Base-by-base conservation (phyloP, 805 yeast genomes). In the Blastobotrys attinorum region DNA sequence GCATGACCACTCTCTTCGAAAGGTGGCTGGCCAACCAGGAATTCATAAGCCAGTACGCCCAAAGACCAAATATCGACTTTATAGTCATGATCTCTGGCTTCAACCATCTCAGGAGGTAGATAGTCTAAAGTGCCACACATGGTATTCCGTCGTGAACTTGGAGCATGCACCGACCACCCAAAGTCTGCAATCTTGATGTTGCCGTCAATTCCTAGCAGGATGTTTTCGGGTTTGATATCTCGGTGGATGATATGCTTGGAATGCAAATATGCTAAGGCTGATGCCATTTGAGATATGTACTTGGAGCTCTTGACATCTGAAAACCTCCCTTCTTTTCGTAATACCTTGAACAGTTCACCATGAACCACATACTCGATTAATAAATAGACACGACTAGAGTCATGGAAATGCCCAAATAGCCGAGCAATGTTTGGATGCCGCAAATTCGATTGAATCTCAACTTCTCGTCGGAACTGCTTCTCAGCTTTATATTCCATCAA, bases 81-180 rank as follows among this genome's bases (percentile, higher is more conserved):
- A 42, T 71, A 72, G 53, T 83, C 90, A 55, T 90, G 92, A 8
- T 79, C 83, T 53, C 75, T 79, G 1, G 84, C 79, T 48, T 83
- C 92, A 4, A 90, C 85, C 83, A 92, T 81, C 64, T 90, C 98
- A 5, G 98, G 98, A 0, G 97, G 94, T 13, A 92, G 64, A 55
- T 90, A 90, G 63, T 92, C 97, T 33, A 90, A 67, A 0, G 98
- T 92, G 0, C 98, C 97, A 63, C 97, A 92, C 67, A 92, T 75
- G 0, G 97, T 90, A 13, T 78, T 71, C 55, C 96, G 67, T 49
- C 76, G 73, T 31, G 70, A 64, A 0, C 73, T 64, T 1, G 77
- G 76, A 0, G 83, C 73, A 52, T 78, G 79, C 2, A 89, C 90
- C 44, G 95, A 83, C 97, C 97, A 90, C 11, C 98, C 98, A 60